Conservation (phyloP, 2,329 filamentous ascomycete genomes). For the Cryphonectria japonica region DNA sequence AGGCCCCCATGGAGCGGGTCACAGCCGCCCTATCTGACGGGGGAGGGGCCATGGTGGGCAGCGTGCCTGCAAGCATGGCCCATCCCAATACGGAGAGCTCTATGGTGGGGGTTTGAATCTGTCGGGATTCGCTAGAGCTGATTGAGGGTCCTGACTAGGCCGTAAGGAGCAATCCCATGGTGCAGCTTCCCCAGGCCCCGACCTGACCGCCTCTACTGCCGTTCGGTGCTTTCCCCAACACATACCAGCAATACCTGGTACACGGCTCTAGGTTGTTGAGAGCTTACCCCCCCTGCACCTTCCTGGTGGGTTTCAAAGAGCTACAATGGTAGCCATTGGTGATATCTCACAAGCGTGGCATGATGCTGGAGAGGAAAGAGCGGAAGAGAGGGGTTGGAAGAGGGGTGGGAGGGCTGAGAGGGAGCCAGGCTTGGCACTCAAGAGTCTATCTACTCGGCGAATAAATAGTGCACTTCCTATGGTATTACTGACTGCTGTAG, state of each 20-base stretch:
- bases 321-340: too few relatives aligned
- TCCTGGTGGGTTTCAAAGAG: not conserved
- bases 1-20: conserved; percentile 15
- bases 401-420: not conserved
- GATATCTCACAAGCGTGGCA: not conserved
- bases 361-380: not conserved
- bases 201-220: conserved; percentile 21
- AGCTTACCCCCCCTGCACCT: not conserved
- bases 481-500: too few relatives aligned
- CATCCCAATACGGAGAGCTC: not conserved
- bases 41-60: not conserved
- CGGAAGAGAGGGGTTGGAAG: not conserved
- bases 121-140: conserved; percentile 7
- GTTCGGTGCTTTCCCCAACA: conserved; percentile 9
- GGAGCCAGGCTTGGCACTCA: not conserved
- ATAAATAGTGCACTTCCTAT: not conserved
- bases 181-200: conserved; percentile 11
- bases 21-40: conserved; percentile 18
- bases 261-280: conserved; percentile 1
- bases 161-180: conserved; percentile 17
- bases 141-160: conserved; percentile 18
- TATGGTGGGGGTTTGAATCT: conserved; percentile 5
- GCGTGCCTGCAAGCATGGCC: not conserved
- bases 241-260: not conserved
- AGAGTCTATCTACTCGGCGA: not conserved